A percentile compares a stretch with the other conserved stretches of the same genome.
phyloP scores from a whole-genome alignment of 305 asterid genomes.

The Fraxinus sp. region DNA sequence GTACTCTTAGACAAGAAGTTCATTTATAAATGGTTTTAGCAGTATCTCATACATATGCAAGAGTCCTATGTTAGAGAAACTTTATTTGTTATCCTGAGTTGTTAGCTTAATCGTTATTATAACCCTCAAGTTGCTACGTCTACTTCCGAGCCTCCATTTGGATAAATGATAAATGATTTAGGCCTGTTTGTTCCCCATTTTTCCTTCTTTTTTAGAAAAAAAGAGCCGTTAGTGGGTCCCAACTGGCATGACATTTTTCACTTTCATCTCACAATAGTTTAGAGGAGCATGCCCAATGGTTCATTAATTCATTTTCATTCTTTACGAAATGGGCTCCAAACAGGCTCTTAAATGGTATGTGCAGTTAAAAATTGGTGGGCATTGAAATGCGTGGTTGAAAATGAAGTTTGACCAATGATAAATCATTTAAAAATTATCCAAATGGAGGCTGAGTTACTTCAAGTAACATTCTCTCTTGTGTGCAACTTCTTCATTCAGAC shows the following conservation, averaged over 20 bases:
- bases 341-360: background rate
- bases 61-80: background rate
- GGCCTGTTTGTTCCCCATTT: no score
- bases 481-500: background rate
- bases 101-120: background rate
- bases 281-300: no score
- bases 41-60: background rate
- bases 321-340: no score
- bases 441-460: background rate
- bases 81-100: background rate
- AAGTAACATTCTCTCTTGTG: background rate
- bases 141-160: background rate
- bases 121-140: background rate
- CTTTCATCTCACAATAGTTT: no score
- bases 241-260: no score
- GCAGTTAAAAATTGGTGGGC: background rate
- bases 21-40: background rate
- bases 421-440: background rate
- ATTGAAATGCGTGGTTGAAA: background rate
- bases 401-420: background rate
- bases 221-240: no score
- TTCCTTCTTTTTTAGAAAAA: no score
- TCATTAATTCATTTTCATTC: no score
- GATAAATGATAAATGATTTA: background rate
- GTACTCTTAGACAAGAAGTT: background rate